Percentiles rank a stretch among this genome's conserved stretches.
These are phyloP conservation scores for Oryza officinalis DNA, from an alignment of 176 grass and related monocot species.

Conservation along the genomic window DNA sequence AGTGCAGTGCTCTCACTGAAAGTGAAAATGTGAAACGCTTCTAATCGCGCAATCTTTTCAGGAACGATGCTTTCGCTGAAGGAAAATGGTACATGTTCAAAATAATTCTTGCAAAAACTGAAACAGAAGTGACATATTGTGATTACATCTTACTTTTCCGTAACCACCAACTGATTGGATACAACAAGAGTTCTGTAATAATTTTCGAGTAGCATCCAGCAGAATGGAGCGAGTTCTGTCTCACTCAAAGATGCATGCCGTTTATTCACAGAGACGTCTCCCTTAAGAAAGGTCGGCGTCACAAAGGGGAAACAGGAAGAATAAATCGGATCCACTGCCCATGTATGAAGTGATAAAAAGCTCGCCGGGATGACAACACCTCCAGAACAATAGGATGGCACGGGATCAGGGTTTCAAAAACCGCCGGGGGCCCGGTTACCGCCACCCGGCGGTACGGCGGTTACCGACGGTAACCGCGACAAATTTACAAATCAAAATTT, in stretches of 20 bases:
- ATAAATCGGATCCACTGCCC: neutral
- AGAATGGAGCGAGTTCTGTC: neutral
- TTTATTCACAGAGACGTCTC: constrained; percentile 13
- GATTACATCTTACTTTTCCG: too few species aligned
- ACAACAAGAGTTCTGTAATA: too few species aligned
- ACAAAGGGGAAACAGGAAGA: neutral
- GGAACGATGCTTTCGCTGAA: neutral
- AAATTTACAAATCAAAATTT: too few species aligned
- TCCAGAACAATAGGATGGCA: neutral
- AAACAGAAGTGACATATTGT: too few species aligned
- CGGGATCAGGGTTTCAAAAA: too few species aligned
- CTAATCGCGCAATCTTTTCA: neutral
- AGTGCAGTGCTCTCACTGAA: neutral
- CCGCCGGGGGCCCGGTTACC: too few species aligned
- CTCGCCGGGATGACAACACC: neutral
- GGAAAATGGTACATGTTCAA: too few species aligned
- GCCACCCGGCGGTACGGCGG: too few species aligned
- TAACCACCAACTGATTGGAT: too few species aligned
- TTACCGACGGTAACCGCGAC: too few species aligned
- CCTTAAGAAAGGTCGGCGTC: neutral
- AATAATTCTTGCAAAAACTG: too few species aligned
- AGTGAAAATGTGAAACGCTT: neutral
- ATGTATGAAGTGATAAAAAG: neutral
- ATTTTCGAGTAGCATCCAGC: neutral
- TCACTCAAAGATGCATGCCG: neutral